Evolutionary conservation across 2,329 filamentous ascomycete genomes (phyloP), one percentile per base, ranked within the genome.

Genomic region (Coniochaeta ligniaria): DNA sequence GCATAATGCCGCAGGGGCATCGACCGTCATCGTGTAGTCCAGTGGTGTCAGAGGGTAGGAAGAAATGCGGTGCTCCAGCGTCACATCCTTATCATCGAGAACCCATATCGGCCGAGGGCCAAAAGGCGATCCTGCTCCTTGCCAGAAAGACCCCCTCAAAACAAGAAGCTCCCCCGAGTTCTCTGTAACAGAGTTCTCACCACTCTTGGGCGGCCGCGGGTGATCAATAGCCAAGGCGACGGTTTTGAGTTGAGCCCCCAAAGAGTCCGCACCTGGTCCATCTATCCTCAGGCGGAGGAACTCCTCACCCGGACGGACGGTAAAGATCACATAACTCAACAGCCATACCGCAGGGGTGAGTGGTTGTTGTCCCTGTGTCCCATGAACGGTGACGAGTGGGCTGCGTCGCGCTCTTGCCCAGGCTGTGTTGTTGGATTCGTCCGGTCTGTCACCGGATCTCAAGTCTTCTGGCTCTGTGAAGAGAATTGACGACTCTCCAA

Each of bases 101-200:
- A 80, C 78, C 87, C 87, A 89, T 62, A 80, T 79, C 2, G 86
- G 80, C 24, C 85, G 85, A 54, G 85, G 76, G 12, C 87, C 87
- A 60, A 88, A 82, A 7, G 87, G 87, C 1, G 86, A 88, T 20
- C 82, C 86, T 33, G 87, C 87, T 54, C 87, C 87, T 67, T 89
- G 87, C 86, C 87, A 90, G 76, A 90, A 89, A 36, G 85, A 78
- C 70, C 76, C 77, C 63, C 81, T 78, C 60, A 82, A 75, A 59
- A 81, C 69, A 57, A 84, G 67, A 11, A 71, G 65, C 58, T 70
- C 69, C 17, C 61, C 60, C 62, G 69, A 74, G 70, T 63, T 71
- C 58, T 73, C 71, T 8, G 24, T 72, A 63, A 26, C 47, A 20
- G 2, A n/a, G 22, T 6, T 3, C 7, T 52, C 6, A 12, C 24